Conservation (phyloP, 129 eudicot species). For the Apium graveolens region DNA sequence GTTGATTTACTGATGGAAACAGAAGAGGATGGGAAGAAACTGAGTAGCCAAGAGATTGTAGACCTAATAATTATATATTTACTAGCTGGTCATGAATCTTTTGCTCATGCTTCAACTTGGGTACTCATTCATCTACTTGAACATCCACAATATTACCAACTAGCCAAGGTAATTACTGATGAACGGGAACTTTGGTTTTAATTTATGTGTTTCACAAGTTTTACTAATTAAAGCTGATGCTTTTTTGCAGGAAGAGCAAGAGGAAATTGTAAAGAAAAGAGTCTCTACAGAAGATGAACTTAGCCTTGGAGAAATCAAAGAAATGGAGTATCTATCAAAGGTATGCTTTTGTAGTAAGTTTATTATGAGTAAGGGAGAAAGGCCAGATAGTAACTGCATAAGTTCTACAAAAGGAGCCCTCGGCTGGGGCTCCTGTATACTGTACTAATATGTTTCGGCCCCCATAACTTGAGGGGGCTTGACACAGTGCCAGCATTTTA, state of each 20-base stretch:
- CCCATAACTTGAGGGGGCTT: too few relatives aligned
- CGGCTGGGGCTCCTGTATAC: too few relatives aligned
- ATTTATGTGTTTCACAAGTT: neutral
- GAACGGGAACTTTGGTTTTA: neutral
- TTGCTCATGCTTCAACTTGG: slow-evolving; percentile 11
- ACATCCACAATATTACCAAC: slow-evolving; percentile 11
- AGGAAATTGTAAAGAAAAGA: slow-evolving; percentile 7
- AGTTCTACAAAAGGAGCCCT: too few relatives aligned
- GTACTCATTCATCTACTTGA: neutral
- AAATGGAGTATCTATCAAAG: slow-evolving; percentile 11
- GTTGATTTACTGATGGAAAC: slow-evolving; percentile 10
- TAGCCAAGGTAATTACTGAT: slow-evolving; percentile 1
- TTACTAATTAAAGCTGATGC: neutral
- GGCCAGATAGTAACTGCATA: too few relatives aligned
- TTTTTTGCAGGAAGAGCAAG: slow-evolving; percentile 7
- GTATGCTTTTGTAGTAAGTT: neutral
- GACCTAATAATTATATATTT: slow-evolving; percentile 8
- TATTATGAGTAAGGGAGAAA: neutral
- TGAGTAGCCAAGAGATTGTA: slow-evolving; percentile 1
- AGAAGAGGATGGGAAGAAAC: slow-evolving; percentile 3
- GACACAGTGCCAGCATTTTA: neutral
- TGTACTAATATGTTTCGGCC: too few relatives aligned
- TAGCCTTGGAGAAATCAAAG: neutral
- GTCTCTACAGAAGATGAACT: neutral
- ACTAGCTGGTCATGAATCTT: slow-evolving; percentile 13